Conservation (phyloP, 768 basidiomycete species). For the Mycena galericulata region DNA sequence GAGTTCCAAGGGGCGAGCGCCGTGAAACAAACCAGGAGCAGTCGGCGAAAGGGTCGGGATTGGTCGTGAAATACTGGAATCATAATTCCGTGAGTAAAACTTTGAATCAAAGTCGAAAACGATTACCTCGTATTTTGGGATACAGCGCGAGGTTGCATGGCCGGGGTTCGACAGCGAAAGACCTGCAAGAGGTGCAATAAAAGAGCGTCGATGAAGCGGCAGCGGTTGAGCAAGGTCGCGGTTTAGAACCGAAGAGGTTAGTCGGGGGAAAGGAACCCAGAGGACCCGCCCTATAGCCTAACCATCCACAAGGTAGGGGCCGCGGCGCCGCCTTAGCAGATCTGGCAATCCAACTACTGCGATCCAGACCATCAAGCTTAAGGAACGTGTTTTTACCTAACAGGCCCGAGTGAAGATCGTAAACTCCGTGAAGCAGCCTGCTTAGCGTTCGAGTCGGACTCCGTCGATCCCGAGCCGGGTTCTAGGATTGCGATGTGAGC, state of each 20-base stretch:
- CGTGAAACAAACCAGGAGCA: conserved; percentile 18
- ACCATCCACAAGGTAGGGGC: conserved; percentile 26
- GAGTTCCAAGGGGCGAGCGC: background rate
- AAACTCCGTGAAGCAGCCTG: conserved; percentile 9
- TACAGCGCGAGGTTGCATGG: conserved; percentile 24
- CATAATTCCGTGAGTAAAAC: background rate
- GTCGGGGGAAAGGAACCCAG: conserved; percentile 25
- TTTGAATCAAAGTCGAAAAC: background rate
- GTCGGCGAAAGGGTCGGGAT: conserved; percentile 18
- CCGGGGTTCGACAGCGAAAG: conserved; percentile 11
- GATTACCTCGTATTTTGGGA: conserved; percentile 24
- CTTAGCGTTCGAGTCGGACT: conserved; percentile 23
- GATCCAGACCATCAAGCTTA: conserved; percentile 26
- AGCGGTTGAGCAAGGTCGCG: conserved; percentile 20
- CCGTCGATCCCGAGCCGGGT: conserved; percentile 24
- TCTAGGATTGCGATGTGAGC: conserved; percentile 21
- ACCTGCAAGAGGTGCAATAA: conserved; percentile 20
- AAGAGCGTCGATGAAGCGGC: conserved; percentile 25
- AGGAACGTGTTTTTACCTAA: conserved; percentile 30
- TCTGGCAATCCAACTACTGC: conserved; percentile 26
- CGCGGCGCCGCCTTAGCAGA: conserved; percentile 30
- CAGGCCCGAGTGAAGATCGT: conserved; percentile 5
- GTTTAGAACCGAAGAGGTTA: conserved; percentile 34
- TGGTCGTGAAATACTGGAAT: conserved; percentile 15
- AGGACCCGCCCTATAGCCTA: conserved; percentile 32